Base-by-base conservation (phyloP, 257 asterid genomes). In the Echites panduratus region DNA sequence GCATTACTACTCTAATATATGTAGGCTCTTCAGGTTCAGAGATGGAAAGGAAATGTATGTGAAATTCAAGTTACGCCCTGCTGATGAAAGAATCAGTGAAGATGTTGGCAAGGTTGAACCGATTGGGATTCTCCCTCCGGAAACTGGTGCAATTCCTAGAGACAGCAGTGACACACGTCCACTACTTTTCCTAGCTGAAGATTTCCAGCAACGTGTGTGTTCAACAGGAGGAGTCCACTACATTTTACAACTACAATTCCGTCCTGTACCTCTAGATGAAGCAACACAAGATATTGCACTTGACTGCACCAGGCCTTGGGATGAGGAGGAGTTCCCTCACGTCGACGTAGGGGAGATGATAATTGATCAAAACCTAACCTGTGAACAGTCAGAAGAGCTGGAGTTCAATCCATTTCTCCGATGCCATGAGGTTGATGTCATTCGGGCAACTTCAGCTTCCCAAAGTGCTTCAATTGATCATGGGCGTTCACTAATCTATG, bases 391-490 rank as follows among this genome's bases (percentile, higher is more conserved):
- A 3, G 96, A 91, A 75, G 84, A 84, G 67, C 87, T 91, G 19
- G 85, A 89, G 66, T 91, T 91, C 87, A 91, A 89, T 69, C 97
- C 97, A 24, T 91, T 85, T 45, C 82, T 78, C 8, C 82, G 89
- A 48, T 83, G 85, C 78, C 81, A 77, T n/a, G 97, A 91, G 77
- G 49, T 91, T 72, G 97, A 89, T 70, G 91, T 91, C 65, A 80
- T 91, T 16, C 79, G 87, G 56, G 95, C 97, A 62, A 87, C 87
- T 71, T 89, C 96, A 26, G 89, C 95, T 68, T 73, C 89, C 45
- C 87, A 89, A 80, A 89, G 96, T 45, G 96, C 97, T 45, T 91
- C 97, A 2, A 89, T 91, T 19, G 97, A 91, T 73, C 97, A 91
- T 7, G 97, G 97, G 3, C 95, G 97, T 41, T 89, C 97, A 7